phyloP scores from a whole-genome alignment of 2,329 filamentous ascomycete genomes.

The Aspergillus sp. region DNA sequence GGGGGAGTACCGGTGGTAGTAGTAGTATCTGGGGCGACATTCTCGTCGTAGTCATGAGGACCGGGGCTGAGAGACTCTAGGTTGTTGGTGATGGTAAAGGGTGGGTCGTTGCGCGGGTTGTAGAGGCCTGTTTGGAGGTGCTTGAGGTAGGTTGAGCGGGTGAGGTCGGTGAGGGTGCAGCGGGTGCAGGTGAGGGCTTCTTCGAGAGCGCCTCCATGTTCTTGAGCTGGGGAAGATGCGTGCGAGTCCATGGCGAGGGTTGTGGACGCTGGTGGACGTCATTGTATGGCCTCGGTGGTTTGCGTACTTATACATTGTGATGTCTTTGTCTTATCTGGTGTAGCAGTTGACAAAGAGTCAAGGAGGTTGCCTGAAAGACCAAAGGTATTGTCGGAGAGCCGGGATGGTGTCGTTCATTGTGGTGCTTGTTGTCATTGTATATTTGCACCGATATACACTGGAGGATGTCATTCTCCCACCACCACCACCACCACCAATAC shows the following conservation, averaged over 20 bases:
- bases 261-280: neutral
- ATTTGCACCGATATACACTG: neutral
- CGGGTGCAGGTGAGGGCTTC: conserved; percentile 27
- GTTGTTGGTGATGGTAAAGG: conserved; percentile 9
- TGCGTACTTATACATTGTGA: neutral
- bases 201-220: conserved; percentile 13
- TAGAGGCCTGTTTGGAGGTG: conserved; percentile 20
- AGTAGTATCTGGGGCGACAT: neutral
- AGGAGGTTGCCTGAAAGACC: neutral
- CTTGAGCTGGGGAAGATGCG: neutral
- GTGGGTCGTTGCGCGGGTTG: conserved; percentile 16
- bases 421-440: neutral
- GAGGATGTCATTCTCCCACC: neutral
- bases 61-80: neutral
- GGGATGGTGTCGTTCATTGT: no score
- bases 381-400: conserved; percentile 9
- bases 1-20: conserved; percentile 5
- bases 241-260: neutral
- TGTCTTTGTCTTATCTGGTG: neutral
- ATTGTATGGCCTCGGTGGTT: no score
- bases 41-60: neutral
- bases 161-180: conserved; percentile 17
- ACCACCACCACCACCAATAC: no score
- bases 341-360: neutral
- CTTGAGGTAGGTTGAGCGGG: conserved; percentile 13